Evolutionary conservation across 2,329 filamentous ascomycete species (phyloP), one percentile per base, ranked within the genome.

Genomic region (Exophiala xenobiotica): DNA sequence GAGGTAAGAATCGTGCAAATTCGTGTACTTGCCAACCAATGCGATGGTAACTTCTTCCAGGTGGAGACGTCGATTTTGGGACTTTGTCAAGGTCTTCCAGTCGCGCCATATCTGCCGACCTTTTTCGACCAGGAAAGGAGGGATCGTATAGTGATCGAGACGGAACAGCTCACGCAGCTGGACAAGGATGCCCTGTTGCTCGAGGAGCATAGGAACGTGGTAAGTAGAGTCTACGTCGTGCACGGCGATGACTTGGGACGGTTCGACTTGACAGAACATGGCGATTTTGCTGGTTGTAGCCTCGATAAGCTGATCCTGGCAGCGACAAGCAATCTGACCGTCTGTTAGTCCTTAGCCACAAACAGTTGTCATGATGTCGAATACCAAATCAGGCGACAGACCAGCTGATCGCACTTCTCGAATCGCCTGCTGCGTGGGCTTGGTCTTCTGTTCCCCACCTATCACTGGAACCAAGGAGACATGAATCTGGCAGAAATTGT

Each of bases 341-440:
- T 23, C 37, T 26, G 50, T 59, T 37, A 60, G 54, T 46, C 24
- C 46, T 35, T 46, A 35, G 47, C 42, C 18, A 35, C 33, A 45
- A 18, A 46, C 65, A 58, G 65, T 56, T 12, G 9, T 24, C 22
- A 35, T 33, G 12, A 11, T 12, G 14, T 12, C 7, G 16, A 64
- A 74, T 73, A 87, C 83, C 67, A 93, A 66, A 62, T 88, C 85
- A 1, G 85, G 86, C 53, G 78, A 81, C 48, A 89, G 72, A 66
- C 90, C 90, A 57, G 88, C 86, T 66, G 87, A 91, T 57, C 92
- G 86, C 56, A 91, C 85, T 63, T 87, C 83, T 66, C 86, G 86
- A 64, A 97, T 90, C 20, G 92, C 89, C 64, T 89, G 83, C 70
- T 99, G 93, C 0, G 93, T 99, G 0, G 93, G 93, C 75, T 97